A percentile compares a stretch with the other conserved stretches of the same genome.
Conservation (phyloP, 129 eudicot species). For the Arctium lappa region DNA sequence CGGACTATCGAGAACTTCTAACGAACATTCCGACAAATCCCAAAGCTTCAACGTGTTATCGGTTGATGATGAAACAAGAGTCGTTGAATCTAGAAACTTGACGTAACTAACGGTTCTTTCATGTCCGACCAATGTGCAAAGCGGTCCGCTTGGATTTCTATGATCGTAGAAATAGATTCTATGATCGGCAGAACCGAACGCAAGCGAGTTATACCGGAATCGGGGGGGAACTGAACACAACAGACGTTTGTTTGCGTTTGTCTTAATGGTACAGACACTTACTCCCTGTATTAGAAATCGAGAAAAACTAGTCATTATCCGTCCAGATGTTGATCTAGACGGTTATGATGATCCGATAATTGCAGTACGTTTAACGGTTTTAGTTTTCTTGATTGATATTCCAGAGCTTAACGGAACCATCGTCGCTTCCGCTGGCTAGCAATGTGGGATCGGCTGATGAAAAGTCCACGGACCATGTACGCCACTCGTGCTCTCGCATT, state of each 20-base stretch:
- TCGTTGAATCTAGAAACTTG: conserved; percentile 72
- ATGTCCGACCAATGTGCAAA: conserved; percentile 80
- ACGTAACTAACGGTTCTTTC: conserved; percentile 91
- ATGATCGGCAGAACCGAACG: conserved; percentile 95
- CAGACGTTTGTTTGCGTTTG: conserved; percentile 93
- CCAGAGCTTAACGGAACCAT: conserved; percentile 94
- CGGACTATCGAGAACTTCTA: conserved; percentile 64
- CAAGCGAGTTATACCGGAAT: conserved; percentile 62
- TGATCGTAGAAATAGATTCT: conserved; percentile 82
- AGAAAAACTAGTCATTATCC: conserved; percentile 41
- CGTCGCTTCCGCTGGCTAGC: conserved; percentile 94
- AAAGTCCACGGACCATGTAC: conserved; percentile 89
- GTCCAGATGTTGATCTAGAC: conserved; percentile 28
- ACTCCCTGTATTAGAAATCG: conserved; percentile 68
- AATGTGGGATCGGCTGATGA: conserved; percentile 81
- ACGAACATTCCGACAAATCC: conserved; percentile 76
- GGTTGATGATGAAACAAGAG: conserved; percentile 75
- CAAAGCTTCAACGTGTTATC: conserved; percentile 84
- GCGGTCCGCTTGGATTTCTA: conserved; percentile 62
- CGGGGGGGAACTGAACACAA: conserved; percentile 77
- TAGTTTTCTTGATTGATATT: conserved; percentile 86
- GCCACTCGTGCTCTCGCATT: conserved; percentile 85
- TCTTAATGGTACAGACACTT: conserved; percentile 73
- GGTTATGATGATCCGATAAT: conserved; percentile 40
- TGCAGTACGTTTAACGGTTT: conserved; percentile 45